phyloP scores from a whole-genome alignment of 2,329 filamentous ascomycete genomes.

The Fusarium caatingaense region DNA sequence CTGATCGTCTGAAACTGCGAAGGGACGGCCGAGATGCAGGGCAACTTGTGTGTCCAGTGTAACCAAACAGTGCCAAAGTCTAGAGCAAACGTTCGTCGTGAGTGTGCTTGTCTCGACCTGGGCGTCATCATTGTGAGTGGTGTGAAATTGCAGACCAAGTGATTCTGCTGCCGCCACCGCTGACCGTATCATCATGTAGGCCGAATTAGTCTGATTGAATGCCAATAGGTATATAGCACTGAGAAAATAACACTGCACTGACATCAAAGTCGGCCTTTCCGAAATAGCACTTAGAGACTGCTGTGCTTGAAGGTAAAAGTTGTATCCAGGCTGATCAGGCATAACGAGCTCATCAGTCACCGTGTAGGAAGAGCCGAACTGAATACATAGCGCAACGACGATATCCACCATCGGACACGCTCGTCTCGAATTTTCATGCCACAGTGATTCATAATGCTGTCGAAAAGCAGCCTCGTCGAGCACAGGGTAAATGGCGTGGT shows the following conservation, averaged over 20 bases:
- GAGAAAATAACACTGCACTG: conserved; percentile 60
- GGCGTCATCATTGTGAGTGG: not conserved
- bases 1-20: conserved; percentile 5
- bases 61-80: conserved; percentile 38
- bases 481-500: conserved; percentile 56
- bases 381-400: conserved; percentile 63
- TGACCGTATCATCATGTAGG: conserved; percentile 31
- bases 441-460: conserved; percentile 41
- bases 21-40: conserved; percentile 36
- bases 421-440: conserved; percentile 47
- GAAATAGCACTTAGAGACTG: conserved; percentile 53
- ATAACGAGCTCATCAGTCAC: conserved; percentile 44
- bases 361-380: conserved; percentile 53
- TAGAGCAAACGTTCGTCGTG: not conserved
- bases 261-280: conserved; percentile 58
- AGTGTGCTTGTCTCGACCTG: not conserved
- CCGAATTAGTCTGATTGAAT: conserved; percentile 29
- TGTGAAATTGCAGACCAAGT: conserved; percentile 31
- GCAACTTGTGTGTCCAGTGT: conserved; percentile 37
- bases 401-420: conserved; percentile 64
- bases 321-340: conserved; percentile 55
- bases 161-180: conserved; percentile 34
- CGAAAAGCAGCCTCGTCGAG: conserved; percentile 41
- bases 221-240: conserved; percentile 56
- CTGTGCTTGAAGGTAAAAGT: conserved; percentile 58